Evolutionary conservation across 345 rosid species (phyloP), one percentile per base, ranked within the genome.

Genomic region (Tarenaya hassleriana): DNA sequence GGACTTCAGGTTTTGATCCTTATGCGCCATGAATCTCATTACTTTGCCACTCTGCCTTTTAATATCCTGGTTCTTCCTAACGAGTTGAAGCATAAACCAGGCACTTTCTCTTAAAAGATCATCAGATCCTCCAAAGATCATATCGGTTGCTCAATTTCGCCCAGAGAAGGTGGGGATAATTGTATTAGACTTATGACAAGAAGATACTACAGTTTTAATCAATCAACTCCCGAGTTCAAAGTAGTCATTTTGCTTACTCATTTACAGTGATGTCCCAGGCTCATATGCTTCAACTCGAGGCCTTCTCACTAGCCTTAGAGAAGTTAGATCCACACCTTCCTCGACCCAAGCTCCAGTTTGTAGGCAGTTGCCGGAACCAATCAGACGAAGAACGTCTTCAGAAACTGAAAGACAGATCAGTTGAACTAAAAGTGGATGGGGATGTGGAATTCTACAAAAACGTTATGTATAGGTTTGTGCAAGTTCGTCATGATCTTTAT

Each of bases 61-160:
- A 33, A 40, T 8, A 47, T 35, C 8, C 47, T 6, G 16, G 32
- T 18, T 7, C 19, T 71, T 61, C 4, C 35, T 73, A 62, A 60
- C 49, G 17, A 50, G 17, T 21, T 59, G 50, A n/a, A 11, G 29
- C 18, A 18, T 41, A 43, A 50, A 55, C 17, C 77, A 92, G 98
- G 76, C 19, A 1, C 82, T 88, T 73, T 82, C 98, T 56, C 64
- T 85, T 69, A 81, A 83, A 74, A 73, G 96, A 70, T 61, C 84
- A 7, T 56, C 64, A n/a, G 63, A 70, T 62, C 59, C 57, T 40
- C 96, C 96, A 7, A 59, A 56, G 18, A 69, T 92, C 42, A 82
- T 92, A 60, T 92, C 95, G 0, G 90, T 92, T 47, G 94, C 96
- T 21, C 98, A 92, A 50, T 92, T 92, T 74, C 96, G 96, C 64